phyloP scores from a whole-genome alignment of 1,284 basidiomycete genomes.

The Ganoderma lingzhi region DNA sequence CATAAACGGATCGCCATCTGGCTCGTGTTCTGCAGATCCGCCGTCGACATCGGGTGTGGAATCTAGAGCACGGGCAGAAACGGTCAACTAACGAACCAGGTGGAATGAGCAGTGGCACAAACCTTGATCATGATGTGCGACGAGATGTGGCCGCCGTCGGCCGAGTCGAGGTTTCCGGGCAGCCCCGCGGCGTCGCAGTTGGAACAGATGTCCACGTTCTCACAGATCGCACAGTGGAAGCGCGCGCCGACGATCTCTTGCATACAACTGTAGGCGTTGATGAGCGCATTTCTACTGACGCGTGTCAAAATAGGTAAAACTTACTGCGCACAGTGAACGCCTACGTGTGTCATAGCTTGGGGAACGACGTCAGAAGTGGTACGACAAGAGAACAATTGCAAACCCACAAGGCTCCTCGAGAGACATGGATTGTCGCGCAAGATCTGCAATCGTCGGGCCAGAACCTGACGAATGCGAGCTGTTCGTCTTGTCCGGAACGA shows the following conservation, averaged over 20 bases:
- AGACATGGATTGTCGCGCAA: constrained; percentile 47
- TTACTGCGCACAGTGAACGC: constrained; percentile 73
- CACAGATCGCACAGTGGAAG: constrained; percentile 92
- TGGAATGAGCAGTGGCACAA: constrained; percentile 12
- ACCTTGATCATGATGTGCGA: constrained; percentile 95
- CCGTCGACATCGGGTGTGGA: constrained; percentile 78
- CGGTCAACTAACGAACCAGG: background rate
- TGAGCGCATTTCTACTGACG: constrained; percentile 11
- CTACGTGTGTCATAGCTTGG: constrained; percentile 29
- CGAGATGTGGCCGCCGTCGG: constrained; percentile 78
- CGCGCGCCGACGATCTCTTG: constrained; percentile 89
- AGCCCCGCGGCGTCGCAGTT: constrained; percentile 90
- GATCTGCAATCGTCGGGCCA: constrained; percentile 34
- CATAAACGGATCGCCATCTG: constrained; percentile 78
- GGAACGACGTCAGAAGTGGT: background rate
- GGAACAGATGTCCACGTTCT: constrained; percentile 83
- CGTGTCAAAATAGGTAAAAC: constrained; percentile 41
- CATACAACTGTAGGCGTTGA: constrained; percentile 66
- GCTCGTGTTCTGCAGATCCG: constrained; percentile 69
- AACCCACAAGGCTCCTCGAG: constrained; percentile 65
- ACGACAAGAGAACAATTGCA: background rate
- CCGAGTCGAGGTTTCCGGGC: constrained; percentile 79
- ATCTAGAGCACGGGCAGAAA: constrained; percentile 57
- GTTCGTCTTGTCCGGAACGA: constrained; percentile 69
- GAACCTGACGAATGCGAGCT: constrained; percentile 45